A percentile compares a stretch with the other conserved stretches of the same genome.
These are phyloP conservation scores for Trichoderma hamatum DNA, from an alignment of 2,329 filamentous ascomycete species.

Conservation along the genomic window DNA sequence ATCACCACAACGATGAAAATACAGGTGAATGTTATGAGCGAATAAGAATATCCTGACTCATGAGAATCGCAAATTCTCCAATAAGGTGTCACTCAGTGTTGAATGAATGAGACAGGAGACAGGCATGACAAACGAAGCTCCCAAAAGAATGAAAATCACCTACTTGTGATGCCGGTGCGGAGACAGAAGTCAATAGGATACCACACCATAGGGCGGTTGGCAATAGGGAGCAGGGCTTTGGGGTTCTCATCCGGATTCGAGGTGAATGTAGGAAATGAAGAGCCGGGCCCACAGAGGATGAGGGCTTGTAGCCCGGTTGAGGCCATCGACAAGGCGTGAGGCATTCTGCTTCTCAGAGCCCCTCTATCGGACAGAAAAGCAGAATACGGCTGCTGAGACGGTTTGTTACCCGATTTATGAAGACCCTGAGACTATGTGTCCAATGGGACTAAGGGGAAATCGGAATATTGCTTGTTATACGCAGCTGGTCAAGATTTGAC, in stretches of 20 bases:
- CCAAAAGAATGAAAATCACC: conserved; percentile 36
- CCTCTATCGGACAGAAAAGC: background rate
- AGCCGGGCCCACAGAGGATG: conserved; percentile 81
- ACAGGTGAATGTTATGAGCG: background rate
- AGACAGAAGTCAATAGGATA: conserved; percentile 86
- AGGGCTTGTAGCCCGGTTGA: conserved; percentile 79
- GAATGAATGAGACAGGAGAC: background rate
- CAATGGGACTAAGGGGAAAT: background rate
- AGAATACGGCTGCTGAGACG: background rate
- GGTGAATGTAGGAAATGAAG: conserved; percentile 80
- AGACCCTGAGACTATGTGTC: background rate
- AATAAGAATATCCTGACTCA: background rate
- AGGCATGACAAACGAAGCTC: background rate
- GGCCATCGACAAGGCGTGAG: conserved; percentile 73
- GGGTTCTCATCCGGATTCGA: conserved; percentile 78
- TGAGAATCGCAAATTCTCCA: background rate
- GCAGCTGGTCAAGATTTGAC: background rate
- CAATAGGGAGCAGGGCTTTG: conserved; percentile 80
- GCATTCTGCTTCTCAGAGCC: conserved; percentile 54
- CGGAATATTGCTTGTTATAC: background rate
- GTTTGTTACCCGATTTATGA: background rate
- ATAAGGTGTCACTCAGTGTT: background rate
- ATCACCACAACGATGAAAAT: background rate
- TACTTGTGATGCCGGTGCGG: conserved; percentile 75
- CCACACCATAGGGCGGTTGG: conserved; percentile 88